Percentiles rank a stretch among this genome's conserved stretches.
Evolutionary conservation across 257 asterid species (phyloP).

Genomic region (Salvia splendens): DNA sequence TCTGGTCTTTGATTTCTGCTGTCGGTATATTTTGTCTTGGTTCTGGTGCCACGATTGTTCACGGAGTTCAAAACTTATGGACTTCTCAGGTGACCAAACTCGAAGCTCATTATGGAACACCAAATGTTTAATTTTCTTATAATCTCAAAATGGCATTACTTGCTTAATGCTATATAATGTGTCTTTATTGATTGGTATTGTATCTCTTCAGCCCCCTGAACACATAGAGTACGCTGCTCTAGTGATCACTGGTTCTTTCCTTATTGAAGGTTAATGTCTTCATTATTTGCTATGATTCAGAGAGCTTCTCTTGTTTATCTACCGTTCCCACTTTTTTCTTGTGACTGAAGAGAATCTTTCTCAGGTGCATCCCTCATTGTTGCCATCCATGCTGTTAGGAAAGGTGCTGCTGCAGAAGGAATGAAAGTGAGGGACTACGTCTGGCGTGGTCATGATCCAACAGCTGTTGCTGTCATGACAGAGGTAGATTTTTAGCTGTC

Average conservation of each 20-base stretch:
- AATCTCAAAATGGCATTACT: conserved; percentile 18
- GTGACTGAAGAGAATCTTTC: conserved; percentile 29
- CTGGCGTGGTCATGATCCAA: conserved; percentile 99
- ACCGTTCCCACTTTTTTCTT: conserved; percentile 13
- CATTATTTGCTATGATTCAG: conserved; percentile 17
- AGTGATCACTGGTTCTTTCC: conserved; percentile 94
- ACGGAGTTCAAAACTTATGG: conserved; percentile 94
- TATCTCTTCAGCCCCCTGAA: conserved; percentile 73
- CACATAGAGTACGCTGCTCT: conserved; percentile 93
- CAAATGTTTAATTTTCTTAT: conserved; percentile 26
- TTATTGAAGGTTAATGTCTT: conserved; percentile 69
- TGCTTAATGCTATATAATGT: conserved; percentile 26
- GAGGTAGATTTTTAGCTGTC: conserved; percentile 55
- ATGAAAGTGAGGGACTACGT: conserved; percentile 90
- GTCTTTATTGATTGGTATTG: conserved; percentile 31
- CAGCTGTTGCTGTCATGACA: conserved; percentile 98
- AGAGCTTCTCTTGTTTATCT: background rate
- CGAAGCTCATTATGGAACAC: conserved; percentile 21
- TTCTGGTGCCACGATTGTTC: conserved; percentile 92
- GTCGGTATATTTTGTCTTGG: conserved; percentile 99
- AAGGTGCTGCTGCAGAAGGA: conserved; percentile 98
- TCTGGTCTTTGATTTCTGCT: conserved; percentile 98
- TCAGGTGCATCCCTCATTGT: conserved; percentile 91
- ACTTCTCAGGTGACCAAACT: conserved; percentile 62
- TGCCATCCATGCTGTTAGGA: conserved; percentile 86